Base-by-base conservation (phyloP, 2,329 filamentous ascomycete species). In the Nannizzia gypsea region DNA sequence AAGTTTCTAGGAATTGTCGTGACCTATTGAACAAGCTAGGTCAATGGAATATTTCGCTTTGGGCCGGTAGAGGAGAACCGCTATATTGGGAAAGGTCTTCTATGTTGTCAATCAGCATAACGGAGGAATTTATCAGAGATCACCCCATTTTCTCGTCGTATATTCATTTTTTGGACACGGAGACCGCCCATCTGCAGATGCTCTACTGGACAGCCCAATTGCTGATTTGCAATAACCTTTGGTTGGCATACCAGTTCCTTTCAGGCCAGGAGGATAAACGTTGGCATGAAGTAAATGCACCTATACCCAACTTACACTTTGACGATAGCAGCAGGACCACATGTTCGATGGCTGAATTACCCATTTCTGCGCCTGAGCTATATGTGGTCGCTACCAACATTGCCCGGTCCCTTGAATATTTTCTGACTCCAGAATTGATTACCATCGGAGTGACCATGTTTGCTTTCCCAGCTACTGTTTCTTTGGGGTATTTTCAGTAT, bases 331-430 rank as follows among this genome's bases (percentile, higher is more conserved):
- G n/a, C 6, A 17, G 31, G 13, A 3, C 4, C 5, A 15, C 17
- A 11, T 9, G 4, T 34, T n/a, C 31, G 11, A 31, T 56, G 20
- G 20, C 50, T 15, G 36, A 26, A 24, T 56, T 60, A 6, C 20
- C 58, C n/a, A 17, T 34, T 20, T 17, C 46, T 11, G 9, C 36
- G 13, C 6, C 22, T 6, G 58, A 60, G 15, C 56, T 56, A 28
- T 5, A n/a, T 6, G 13, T 15, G 8, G 15, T 56, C 13, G 58
- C 63, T 20, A 56, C 59, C 15, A 59, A 61, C 11, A 62, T 64
- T 48, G 59, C 58, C 13, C 54, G 57, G 20, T 63, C 63, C 2
- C 48, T 63, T 1, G 63, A 64, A 50, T 64, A 63, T 50, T 64
- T 64, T 46, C 31, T 64, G 1, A 52, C 62, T n/a, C 60, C 63